Base-by-base conservation (phyloP, 257 asterid genomes). In the Solanum tacnaense region DNA sequence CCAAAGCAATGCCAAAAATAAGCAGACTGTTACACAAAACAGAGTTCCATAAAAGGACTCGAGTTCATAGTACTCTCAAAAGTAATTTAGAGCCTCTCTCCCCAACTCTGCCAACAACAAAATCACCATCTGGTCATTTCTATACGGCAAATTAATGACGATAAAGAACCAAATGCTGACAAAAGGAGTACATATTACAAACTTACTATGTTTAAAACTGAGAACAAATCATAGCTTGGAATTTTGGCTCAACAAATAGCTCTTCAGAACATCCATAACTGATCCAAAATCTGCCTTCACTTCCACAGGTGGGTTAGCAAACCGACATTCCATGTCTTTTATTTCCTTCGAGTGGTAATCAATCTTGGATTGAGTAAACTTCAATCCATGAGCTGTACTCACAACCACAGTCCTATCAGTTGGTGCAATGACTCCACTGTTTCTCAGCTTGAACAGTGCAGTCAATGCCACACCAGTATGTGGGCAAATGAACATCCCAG, bases 401-500 rank as follows among this genome's bases (percentile, higher is more conserved):
- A 96, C 98, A 88, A 96, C 98, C 5, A 96, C 98, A 6, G 98
- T 96, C 93, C 96, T 90, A 31, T 96, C 98, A 0, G 92, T 92
- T 0, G 98, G 93, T 6, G 89, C 90, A 15, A 96, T 95, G 27
- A 95, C 86, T 46, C 98, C 98, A 34, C 91, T 92, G 5, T 92
- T 92, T 92, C 98, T 93, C 91, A 96, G 72, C 96, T 96, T 96
- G 58, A 91, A 87, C 91, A 96, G 71, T 0, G 98, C 98, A 62
- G 94, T 88, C 91, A 94, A 87, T 39, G 98, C 98, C 89, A 96
- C 98, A 1, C 98, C 98, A 3, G 98, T 96, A 85, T 96, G 98
- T 3, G 98, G 98, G 89, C 98, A 96, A 16, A 96, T 95, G 71
- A 95, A 96, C 98, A 96, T 96, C 89, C 98, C 98, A 4, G 98